phyloP scores from a whole-genome alignment of 331 rosid species.

The Phaseolus coccineus region DNA sequence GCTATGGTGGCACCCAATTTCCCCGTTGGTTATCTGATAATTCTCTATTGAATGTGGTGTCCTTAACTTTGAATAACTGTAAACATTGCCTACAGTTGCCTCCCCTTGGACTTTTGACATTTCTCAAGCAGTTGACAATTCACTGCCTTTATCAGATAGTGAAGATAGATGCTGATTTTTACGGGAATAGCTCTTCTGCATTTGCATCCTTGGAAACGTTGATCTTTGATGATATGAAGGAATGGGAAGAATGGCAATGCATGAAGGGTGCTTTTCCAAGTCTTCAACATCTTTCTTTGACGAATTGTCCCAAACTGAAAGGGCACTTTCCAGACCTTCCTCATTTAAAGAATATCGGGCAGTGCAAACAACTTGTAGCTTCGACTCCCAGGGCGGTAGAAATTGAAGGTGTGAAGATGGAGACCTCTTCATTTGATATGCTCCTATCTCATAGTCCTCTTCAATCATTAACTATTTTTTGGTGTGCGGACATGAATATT shows the following conservation, averaged over 20 bases:
- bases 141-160: neutral
- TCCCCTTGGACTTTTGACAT: neutral
- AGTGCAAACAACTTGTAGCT: neutral
- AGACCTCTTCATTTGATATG: neutral
- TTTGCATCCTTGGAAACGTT: neutral
- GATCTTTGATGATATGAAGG: neutral
- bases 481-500: neutral
- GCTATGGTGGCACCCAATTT: neutral
- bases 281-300: neutral
- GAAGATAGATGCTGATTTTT: neutral
- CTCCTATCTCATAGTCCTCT: neutral
- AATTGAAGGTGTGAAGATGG: neutral
- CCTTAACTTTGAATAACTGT: neutral
- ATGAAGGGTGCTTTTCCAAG: neutral
- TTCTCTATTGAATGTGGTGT: neutral
- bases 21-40: neutral
- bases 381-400: neutral
- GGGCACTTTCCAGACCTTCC: neutral
- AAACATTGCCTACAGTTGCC: neutral
- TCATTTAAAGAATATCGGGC: neutral
- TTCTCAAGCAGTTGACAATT: neutral
- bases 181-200: neutral
- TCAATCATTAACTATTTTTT: neutral
- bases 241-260: slow-evolving; percentile 2
- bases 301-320: neutral